phyloP scores from a whole-genome alignment of 768 basidiomycete genomes.

The Tylopilus rubrobrunneus region DNA sequence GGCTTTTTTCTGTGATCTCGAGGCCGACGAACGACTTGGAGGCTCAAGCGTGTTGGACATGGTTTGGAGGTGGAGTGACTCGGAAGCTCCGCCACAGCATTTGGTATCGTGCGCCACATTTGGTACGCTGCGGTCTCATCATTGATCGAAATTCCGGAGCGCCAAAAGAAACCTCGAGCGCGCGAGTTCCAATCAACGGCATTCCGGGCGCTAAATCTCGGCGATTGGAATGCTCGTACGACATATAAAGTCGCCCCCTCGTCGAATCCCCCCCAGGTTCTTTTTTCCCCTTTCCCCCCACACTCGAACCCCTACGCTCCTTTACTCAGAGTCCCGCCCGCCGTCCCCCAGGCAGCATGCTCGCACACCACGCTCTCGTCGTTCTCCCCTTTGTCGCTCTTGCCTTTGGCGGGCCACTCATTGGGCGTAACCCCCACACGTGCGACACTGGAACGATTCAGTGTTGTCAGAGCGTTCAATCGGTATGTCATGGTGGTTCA shows the following conservation, averaged over 20 bases:
- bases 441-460: constrained; percentile 18
- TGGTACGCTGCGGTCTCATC: neutral
- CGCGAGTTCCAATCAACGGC: neutral
- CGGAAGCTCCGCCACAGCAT: neutral
- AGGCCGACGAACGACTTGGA: neutral
- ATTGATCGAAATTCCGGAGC: too few species aligned
- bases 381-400: constrained; percentile 17
- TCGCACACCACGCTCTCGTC: constrained; percentile 9
- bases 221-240: constrained; percentile 8
- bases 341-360: constrained; percentile 11
- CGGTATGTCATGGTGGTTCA: constrained; percentile 12
- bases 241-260: constrained; percentile 18
- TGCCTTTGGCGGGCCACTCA: constrained; percentile 18
- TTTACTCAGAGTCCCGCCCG: constrained; percentile 12
- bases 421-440: constrained; percentile 19
- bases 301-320: constrained; percentile 21
- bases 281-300: constrained; percentile 2
- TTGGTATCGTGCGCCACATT: neutral
- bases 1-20: neutral
- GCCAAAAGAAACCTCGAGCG: too few species aligned
- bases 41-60: neutral
- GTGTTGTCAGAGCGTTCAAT: constrained; percentile 20
- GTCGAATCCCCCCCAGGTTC: constrained; percentile 5
- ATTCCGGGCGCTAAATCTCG: constrained; percentile 6
- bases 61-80: neutral